Base-by-base conservation (phyloP, 75 land plant genomes). In the Sequoiadendron giganteum region DNA sequence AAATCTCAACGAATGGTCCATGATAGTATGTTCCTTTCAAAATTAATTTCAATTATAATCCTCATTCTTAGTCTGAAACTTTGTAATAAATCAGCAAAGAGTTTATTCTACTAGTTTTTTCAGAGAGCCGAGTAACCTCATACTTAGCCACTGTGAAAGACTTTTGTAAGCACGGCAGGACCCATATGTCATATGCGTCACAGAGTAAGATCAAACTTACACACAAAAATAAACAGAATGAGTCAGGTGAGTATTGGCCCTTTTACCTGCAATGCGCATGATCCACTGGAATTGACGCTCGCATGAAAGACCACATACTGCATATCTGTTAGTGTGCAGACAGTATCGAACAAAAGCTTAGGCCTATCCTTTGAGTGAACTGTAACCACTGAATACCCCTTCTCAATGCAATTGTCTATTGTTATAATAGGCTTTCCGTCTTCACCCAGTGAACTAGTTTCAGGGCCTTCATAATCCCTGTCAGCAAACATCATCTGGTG, bases 251-350 rank as follows among this genome's bases (percentile, higher is more conserved):
- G 79, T 55, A 75, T 9, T 85, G 1, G 5, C 79, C 65, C 7
- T 39, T 89, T 32, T 75, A 95, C 98, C 94, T 97, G 98, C 43
- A 88, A 65, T 15, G 97, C 95, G 47, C 86, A 58, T 32, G 89
- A 87, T 28, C 94, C 95, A 30, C 89, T 87, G 54, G 96, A 90
- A 38, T 87, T 85, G 16, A 94, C 84, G 14, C 93, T 89, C 55
- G 96, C 99, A 91, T 97, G 98, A 81, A 95, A 95, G 32, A 97
- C 91, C 49, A 95, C 94, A 91, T 95, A 97, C 83, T 95, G 93
- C 98, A 97, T 92, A 86, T 97, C 98, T 43, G 98, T 96, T 70
- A 97, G 90, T 7, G 98, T 96, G 85, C 98, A 97, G 16, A 97
- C 94, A 4, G 92, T 95, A 79, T 97, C 99, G 85, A 96, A 96